Evolutionary conservation across 495 filamentous ascomycete genomes (phyloP), one percentile per base, ranked within the genome.

Genomic region (Penicillium crystallinum): DNA sequence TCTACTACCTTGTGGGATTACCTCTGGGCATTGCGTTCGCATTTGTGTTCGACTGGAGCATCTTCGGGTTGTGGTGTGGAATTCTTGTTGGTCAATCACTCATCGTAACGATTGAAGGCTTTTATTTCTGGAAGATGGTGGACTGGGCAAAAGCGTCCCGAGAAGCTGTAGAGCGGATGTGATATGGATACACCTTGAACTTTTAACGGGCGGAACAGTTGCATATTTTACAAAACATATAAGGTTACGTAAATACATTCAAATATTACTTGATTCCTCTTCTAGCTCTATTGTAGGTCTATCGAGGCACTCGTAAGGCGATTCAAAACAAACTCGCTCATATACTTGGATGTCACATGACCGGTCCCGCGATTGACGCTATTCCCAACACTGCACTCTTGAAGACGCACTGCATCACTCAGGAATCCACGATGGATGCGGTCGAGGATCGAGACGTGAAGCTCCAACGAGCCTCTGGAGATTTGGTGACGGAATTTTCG

Each of bases 401-500:
- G 30, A 39, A 39, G 40, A 49, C 38, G 22, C 38, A 48, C 36
- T 25, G 33, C 40, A 36, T 17, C 42, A 52, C 35, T 38, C 42
- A 46, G 30, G n/a, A 25, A 15, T 29, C 27, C 49, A 54, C 61
- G 49, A 79, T 79, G 76, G 74, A 79, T 61, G 73, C 71, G 36
- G 65, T 69, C 2, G 78, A 79, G 18, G 88, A 90, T 37, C 69
- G 77, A 46, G 89, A 91, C 55, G 71, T 90, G 41, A 82, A 86
- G 62, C 78, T 95, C 17, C 86, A 90, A 61, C 83, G 85, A 38
- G 75, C 79, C 34, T 88, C 89, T 3, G 70, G 74, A 12, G 85
- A 88, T 41, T 73, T 91, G 40, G 73, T 91, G 31, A 63, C 70
- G 9, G 84, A 89, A 50, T 82, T 92, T 54, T 63, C 66, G n/a